Base-by-base conservation (phyloP, 768 basidiomycete species). In the Lentinula lateritia region DNA sequence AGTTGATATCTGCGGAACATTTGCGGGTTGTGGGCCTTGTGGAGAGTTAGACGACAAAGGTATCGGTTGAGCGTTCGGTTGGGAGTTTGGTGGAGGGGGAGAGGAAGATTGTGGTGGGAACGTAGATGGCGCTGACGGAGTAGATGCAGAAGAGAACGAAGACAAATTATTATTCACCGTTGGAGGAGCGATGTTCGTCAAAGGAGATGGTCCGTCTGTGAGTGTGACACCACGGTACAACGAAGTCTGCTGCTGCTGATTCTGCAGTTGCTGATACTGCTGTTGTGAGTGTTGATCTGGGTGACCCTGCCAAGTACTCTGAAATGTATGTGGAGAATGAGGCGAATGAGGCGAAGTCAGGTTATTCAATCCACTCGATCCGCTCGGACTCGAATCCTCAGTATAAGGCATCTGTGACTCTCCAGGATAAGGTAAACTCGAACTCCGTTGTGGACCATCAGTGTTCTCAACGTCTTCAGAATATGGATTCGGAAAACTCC, bases 401-500 rank as follows among this genome's bases (percentile, higher is more conserved):
- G 53, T 16, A 39, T 54, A 38, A 54, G 53, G 38, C 34, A 39
- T 20, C 12, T 36, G 35, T 13, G 50, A 18, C 54, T 9, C 8
- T 39, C 38, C 38, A 41, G 15, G 18, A 8, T 43, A 28, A 28
- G 28, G 28, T 28, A 28, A 28, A 28, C 28, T 28, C 28, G 3
- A 28, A 28, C 28, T 28, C 28, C 28, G 28, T 28, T 28, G 1
- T 28, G 28, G 3, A 28, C 28, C 28, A 10, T 23, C 50, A 32
- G 53, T 6, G 12, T 4, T 23, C 10, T 9, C n/a, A 56, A 38
- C 9, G 28, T 38, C 12, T 18, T 23, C n/a, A 5, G 38, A 5
- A 50, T 59, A 59, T 12, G 58, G 58, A 20, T 59, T 59, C 4
- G 58, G 58, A 4, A 59, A 36, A 50, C 58, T 59, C 4, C 41